Evolutionary conservation across 805 yeast species (phyloP), one percentile per base, ranked within the genome.

Genomic region (Candida ficus): DNA sequence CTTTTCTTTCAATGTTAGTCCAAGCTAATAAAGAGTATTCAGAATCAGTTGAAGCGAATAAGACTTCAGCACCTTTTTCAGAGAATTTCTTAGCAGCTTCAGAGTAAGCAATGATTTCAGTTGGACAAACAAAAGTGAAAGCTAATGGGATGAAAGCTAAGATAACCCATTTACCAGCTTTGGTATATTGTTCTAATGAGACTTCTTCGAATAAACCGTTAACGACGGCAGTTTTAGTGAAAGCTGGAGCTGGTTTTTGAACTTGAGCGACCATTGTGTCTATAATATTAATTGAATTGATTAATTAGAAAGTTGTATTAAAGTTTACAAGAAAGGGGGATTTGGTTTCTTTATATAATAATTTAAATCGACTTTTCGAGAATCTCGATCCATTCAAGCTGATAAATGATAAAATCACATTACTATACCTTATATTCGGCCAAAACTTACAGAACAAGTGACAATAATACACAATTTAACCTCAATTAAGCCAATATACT

Each of bases 51-150:
- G 98, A 91, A 55, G 98, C 97, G 57, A 93, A 89, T 62, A 93
- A 78, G 39, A 93, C 81, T 73, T 88, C 86, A 54, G 88, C 80
- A 61, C 81, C 91, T 65, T 87, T 83, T 54, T 78, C 95, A 57
- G 83, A 67, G 72, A 93, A 93, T 76, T 83, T 81, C 75, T 81
- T 79, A 58, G 79, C 85, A 56, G 97, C 96, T 58, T 91, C 96
- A 50, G 96, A 86, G 83, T 89, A 93, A 57, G 98, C 98, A 70
- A 93, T 82, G 75, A 93, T 90, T 77, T 93, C 98, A 56, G 99
- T 93, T 69, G 99, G 99, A 75, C 99, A 93, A 50, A 93, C 98
- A 58, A 93, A 93, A 47, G 99, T 93, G 90, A 93, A 93, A 39
- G 99, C 99, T 78, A 91, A 75, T 69, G 99, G 99, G 67, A 93